Evolutionary conservation across 257 asterid genomes (phyloP).

Genomic region (Anisodus tanguticus): DNA sequence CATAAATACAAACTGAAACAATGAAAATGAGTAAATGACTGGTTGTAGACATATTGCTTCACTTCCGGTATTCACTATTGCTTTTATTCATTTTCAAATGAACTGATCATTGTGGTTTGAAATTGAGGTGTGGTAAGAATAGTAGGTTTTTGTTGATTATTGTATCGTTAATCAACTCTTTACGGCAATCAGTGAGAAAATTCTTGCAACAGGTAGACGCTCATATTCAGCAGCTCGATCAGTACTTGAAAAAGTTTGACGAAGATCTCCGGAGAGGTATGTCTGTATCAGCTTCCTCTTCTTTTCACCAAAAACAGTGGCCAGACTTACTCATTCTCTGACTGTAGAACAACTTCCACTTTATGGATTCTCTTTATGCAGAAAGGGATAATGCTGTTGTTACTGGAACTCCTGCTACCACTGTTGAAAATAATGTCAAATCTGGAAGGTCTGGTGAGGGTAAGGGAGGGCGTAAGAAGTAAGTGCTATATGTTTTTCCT

Average conservation of each 20-base stretch:
- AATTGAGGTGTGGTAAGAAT: background rate
- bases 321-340: background rate
- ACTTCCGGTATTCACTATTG: background rate
- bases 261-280: conserved; percentile 88
- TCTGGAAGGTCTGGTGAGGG: conserved; percentile 82
- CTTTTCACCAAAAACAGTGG: background rate
- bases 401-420: conserved; percentile 56
- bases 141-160: background rate
- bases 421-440: conserved; percentile 61
- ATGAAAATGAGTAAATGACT: background rate
- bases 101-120: background rate
- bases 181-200: background rate
- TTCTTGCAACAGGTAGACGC: conserved; percentile 70
- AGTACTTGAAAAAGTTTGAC: conserved; percentile 77
- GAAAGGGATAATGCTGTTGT: conserved; percentile 73
- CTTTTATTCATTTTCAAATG: background rate
- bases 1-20: background rate
- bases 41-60: background rate
- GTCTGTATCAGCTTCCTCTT: conserved; percentile 28
- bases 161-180: background rate
- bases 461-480: conserved; percentile 95
- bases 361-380: conserved; percentile 37
- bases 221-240: conserved; percentile 96
- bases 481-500: conserved; percentile 30
- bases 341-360: background rate